These are phyloP conservation scores for Pyronema omphalodes DNA, from an alignment of 495 filamentous ascomycete genomes.

Conservation along the genomic window DNA sequence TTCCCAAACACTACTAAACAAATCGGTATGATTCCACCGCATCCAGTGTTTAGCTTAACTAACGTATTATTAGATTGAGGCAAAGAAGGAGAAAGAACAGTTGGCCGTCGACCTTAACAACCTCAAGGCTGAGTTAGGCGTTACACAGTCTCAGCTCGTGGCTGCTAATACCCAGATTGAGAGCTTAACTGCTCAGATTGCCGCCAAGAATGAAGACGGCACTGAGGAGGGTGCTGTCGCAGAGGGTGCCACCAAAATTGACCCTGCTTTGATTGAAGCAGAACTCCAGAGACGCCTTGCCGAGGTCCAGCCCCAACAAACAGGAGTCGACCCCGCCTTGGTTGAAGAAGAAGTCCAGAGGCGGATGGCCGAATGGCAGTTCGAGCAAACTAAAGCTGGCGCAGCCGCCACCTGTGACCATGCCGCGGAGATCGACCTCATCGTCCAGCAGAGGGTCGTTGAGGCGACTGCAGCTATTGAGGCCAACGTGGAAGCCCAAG, in stretches of 20 bases:
- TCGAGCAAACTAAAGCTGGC: neutral
- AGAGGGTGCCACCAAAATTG: constrained; percentile 13
- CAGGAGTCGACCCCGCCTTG: constrained; percentile 1
- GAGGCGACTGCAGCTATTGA: neutral
- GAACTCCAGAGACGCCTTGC: constrained; percentile 14
- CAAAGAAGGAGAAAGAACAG: constrained; percentile 1
- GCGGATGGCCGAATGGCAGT: constrained; percentile 6
- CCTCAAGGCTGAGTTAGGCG: constrained; percentile 1
- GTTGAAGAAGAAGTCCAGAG: constrained; percentile 17
- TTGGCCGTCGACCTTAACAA: neutral
- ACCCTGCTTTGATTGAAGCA: constrained; percentile 20
- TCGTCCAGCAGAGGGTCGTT: neutral
- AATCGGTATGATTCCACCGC: constrained; percentile 12
- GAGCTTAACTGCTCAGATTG: constrained; percentile 25
- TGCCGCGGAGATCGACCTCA: constrained; percentile 1
- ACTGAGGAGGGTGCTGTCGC: constrained; percentile 25
- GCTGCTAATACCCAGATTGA: constrained; percentile 24
- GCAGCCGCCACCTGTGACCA: neutral
- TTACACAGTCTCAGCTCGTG: neutral
- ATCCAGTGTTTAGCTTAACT: neutral
- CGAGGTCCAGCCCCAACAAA: constrained; percentile 6
- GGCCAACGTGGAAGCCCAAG: constrained; percentile 28
- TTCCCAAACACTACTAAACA: constrained; percentile 8
- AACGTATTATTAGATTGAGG: neutral
- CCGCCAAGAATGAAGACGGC: constrained; percentile 25